Base-by-base conservation (phyloP, 2,329 filamentous ascomycete species). In the Colletotrichum cordylinicola region DNA sequence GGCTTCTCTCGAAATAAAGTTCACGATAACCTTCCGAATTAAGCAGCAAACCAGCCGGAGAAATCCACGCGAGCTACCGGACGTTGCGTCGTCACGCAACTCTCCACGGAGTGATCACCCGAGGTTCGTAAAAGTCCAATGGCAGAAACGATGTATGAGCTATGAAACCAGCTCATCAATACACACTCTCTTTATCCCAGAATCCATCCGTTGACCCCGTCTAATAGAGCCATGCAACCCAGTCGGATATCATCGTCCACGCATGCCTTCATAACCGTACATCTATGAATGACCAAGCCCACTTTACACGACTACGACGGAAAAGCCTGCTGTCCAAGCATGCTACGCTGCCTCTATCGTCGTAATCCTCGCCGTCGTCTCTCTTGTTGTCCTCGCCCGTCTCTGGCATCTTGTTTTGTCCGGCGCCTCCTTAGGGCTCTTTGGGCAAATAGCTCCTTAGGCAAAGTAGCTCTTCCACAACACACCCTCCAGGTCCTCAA, bases 381-480 rank as follows among this genome's bases (percentile, higher is more conserved):
- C 24, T 8, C 3, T 10, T 12, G 67, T 6, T 52, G 43, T 52
- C 43, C n/a, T 21, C 43, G 43, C 10, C 43, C 43, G n/a, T 52
- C 43, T 52, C 18, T 21, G 43, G n/a, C 31, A 52, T 37, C n/a
- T 21, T 15, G 21, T 29, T 15, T 31, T 33, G 24, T 33, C 8
- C 33, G 13, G 35, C 27, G 31, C 37, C 21, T 29, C 52, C 60
- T 84, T 24, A 24, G 24, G 24, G 24, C 21, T 29, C 52, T 61
- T 84, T 87, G 98, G 55, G 96, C 98, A 88, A 99, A 99, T n/a
- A n/a, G 24, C 21, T 29, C 52, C 60, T 84, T 87, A 98, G 55
- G 96, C 98, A 88, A 99, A 99, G 84, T 99, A 99, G 85, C 96
- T 98, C 93, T 99, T 99, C 97, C 97, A 99, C 68, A 99, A 88